phyloP scores from a whole-genome alignment of 2,329 filamentous ascomycete species.

The Penicillium crustosum region DNA sequence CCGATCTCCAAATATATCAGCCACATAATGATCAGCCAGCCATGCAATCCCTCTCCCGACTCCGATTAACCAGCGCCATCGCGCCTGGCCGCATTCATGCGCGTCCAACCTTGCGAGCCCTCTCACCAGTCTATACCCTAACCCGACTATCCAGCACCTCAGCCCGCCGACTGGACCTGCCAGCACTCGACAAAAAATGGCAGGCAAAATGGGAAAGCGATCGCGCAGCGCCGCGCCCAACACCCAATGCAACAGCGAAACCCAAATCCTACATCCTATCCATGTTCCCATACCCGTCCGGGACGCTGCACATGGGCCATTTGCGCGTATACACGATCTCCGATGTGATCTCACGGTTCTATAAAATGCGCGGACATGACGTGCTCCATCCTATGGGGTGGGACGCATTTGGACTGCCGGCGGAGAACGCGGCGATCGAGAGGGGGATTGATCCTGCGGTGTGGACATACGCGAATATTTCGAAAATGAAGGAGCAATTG shows the following conservation, averaged over 20 bases:
- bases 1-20: not conserved
- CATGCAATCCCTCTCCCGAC: conserved; percentile 32
- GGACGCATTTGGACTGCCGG: conserved; percentile 88
- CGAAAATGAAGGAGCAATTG: conserved; percentile 80
- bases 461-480: conserved; percentile 81
- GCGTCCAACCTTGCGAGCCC: conserved; percentile 13
- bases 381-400: conserved; percentile 90
- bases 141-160: conserved; percentile 30
- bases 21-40: conserved; percentile 22
- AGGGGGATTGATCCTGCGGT: conserved; percentile 71
- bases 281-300: conserved; percentile 94
- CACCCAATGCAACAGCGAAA: conserved; percentile 23
- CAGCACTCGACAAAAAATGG: conserved; percentile 56
- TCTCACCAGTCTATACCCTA: conserved; percentile 15
- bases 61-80: conserved; percentile 28
- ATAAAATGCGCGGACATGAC: conserved; percentile 69
- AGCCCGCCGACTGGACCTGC: conserved; percentile 42
- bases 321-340: conserved; percentile 87
- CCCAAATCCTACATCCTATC: conserved; percentile 69
- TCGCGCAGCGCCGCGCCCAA: conserved; percentile 6
- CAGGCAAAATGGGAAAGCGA: conserved; percentile 49
- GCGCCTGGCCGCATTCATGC: conserved; percentile 21
- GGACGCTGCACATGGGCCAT: conserved; percentile 81
- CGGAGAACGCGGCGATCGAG: conserved; percentile 88
- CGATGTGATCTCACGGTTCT: conserved; percentile 77